These are phyloP conservation scores for Macrolepiota dolichaula DNA, from an alignment of 768 basidiomycete species.

Conservation along the genomic window DNA sequence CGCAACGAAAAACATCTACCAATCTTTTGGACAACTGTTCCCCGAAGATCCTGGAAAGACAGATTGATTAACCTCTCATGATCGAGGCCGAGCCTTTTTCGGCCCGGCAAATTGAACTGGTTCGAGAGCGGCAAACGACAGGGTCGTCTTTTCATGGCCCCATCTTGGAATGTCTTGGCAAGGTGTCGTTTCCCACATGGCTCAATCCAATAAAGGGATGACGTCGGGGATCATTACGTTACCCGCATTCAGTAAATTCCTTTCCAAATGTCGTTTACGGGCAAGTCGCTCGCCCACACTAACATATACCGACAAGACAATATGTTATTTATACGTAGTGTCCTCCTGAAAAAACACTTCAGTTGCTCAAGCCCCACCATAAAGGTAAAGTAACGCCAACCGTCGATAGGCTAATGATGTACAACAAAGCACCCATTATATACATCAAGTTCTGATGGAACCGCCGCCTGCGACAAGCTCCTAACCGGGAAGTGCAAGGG, in stretches of 20 bases:
- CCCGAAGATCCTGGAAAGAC: not conserved
- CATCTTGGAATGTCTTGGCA: not conserved
- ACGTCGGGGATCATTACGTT: not conserved
- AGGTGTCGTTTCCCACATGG: not conserved
- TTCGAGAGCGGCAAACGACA: not conserved
- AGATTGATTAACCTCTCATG: not conserved
- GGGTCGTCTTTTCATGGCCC: not conserved
- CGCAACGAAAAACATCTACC: not conserved
- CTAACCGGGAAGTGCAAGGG: no score
- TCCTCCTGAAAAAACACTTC: no score
- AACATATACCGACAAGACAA: no score
- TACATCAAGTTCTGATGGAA: no score
- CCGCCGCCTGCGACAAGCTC: no score
- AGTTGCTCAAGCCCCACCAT: no score
- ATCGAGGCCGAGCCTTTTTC: not conserved
- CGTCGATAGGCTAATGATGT: no score
- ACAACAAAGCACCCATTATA: no score
- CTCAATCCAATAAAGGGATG: not conserved
- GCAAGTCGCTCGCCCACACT: not conserved
- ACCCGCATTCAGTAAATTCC: slow-evolving; percentile 4
- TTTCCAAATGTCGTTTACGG: not conserved
- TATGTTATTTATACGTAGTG: no score
- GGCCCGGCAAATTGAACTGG: not conserved
- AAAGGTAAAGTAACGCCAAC: no score
- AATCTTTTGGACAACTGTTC: not conserved